Percentiles rank a stretch among this genome's conserved stretches.
phyloP scores from a whole-genome alignment of 2,329 filamentous ascomycete species.

The Erysiphe pulchra region DNA sequence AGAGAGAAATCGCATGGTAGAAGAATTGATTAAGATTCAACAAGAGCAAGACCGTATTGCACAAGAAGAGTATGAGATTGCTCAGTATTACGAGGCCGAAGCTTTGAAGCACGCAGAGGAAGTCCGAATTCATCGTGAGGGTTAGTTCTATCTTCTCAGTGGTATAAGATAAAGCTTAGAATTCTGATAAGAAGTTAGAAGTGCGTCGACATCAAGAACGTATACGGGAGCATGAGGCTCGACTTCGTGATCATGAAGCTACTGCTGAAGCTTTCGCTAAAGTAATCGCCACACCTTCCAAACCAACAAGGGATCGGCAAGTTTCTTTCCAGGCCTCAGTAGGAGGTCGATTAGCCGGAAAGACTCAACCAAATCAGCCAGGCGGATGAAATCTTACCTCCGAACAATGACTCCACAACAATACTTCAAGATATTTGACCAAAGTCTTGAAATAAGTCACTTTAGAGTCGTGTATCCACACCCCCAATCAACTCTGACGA shows the following conservation, averaged over 20 bases:
- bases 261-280: conserved; percentile 12
- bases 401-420: too few relatives aligned
- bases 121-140: conserved; percentile 10
- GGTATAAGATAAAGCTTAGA: not conserved
- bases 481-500: too few relatives aligned
- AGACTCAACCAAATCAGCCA: too few relatives aligned
- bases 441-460: too few relatives aligned
- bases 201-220: conserved; percentile 10
- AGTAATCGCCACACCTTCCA: conserved; percentile 12
- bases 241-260: conserved; percentile 10
- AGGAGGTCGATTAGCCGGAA: not conserved
- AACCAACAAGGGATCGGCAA: conserved; percentile 6
- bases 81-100: conserved; percentile 12
- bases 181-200: conserved; percentile 4
- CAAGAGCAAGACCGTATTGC: conserved; percentile 10
- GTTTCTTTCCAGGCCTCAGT: conserved; percentile 6
- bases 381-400: too few relatives aligned
- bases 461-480: too few relatives aligned
- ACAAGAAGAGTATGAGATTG: conserved; percentile 13
- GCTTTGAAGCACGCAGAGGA: conserved; percentile 12
- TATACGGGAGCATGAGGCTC: conserved; percentile 6
- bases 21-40: conserved; percentile 6
- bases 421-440: too few relatives aligned
- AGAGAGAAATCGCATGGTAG: conserved; percentile 9
- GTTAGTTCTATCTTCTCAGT: conserved; percentile 1